phyloP scores from a whole-genome alignment of 305 asterid species.

The Fraxinus ornus region DNA sequence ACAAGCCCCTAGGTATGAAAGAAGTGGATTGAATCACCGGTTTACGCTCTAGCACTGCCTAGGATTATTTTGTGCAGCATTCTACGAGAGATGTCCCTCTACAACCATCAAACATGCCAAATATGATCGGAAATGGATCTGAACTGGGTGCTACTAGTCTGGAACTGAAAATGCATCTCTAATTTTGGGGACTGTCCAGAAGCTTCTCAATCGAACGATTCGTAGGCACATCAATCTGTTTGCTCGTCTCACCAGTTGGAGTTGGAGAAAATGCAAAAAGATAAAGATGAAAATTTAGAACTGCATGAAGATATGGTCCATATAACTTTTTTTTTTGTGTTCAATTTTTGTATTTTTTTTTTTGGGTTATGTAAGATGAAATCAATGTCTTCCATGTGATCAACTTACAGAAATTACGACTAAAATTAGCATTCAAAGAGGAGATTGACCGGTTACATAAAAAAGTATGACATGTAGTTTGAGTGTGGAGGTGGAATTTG shows the following conservation, averaged over 20 bases:
- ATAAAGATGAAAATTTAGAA: constrained; percentile 30
- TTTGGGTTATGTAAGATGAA: neutral
- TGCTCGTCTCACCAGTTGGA: constrained; percentile 35
- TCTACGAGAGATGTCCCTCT: neutral
- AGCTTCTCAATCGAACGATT: constrained; percentile 18
- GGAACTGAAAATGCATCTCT: neutral
- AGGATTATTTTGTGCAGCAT: too few relatives aligned
- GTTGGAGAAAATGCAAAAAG: constrained; percentile 41
- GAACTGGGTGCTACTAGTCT: constrained; percentile 3
- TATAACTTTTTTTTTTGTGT: neutral
- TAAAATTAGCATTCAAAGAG: constrained; percentile 33
- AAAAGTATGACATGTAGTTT: constrained; percentile 45
- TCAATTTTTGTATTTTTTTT: neutral
- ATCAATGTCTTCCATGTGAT: neutral
- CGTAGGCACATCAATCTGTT: constrained; percentile 25
- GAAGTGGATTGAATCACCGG: too few relatives aligned
- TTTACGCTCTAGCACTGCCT: too few relatives aligned
- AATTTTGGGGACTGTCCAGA: constrained; percentile 17
- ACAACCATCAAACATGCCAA: neutral
- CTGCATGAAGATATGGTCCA: constrained; percentile 48
- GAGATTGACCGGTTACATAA: constrained; percentile 44
- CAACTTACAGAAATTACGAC: constrained; percentile 38
- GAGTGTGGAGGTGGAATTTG: constrained; percentile 34
- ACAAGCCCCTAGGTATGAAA: neutral
- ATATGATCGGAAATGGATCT: neutral